phyloP scores from a whole-genome alignment of 768 basidiomycete species.

The Inosperma sp. region DNA sequence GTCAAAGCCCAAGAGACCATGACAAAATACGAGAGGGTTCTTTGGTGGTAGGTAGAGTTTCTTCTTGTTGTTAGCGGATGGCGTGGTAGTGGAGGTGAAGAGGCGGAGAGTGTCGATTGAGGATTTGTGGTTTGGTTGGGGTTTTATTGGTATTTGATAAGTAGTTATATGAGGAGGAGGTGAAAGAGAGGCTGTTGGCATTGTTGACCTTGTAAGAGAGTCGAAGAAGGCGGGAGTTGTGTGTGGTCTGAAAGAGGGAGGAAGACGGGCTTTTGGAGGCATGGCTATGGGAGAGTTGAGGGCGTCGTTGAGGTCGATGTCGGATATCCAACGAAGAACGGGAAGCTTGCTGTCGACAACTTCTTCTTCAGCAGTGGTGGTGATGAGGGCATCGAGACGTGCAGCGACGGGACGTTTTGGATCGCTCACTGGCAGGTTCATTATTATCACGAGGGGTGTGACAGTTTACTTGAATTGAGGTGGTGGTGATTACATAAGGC shows the following conservation, averaged over 20 bases:
- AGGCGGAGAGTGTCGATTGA: constrained; percentile 20
- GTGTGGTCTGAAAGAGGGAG: constrained; percentile 32
- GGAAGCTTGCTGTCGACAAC: no score
- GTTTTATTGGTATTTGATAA: constrained; percentile 8
- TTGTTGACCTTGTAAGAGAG: constrained; percentile 17
- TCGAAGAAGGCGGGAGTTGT: constrained; percentile 14
- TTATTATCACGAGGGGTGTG: not conserved
- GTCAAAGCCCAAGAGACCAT: constrained; percentile 89
- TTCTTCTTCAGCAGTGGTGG: no score
- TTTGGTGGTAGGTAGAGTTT: constrained; percentile 68
- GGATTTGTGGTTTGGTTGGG: constrained; percentile 6
- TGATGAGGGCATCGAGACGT: no score
- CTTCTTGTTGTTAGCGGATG: constrained; percentile 17
- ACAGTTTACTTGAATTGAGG: no score
- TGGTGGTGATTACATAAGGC: no score
- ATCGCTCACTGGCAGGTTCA: no score
- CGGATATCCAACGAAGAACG: no score
- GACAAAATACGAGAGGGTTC: constrained; percentile 91
- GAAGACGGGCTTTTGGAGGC: constrained; percentile 42
- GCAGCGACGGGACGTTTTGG: no score
- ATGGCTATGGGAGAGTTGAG: constrained; percentile 29
- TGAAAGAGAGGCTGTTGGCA: constrained; percentile 36
- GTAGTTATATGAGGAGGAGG: constrained; percentile 42
- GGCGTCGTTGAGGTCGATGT: constrained; percentile 19
- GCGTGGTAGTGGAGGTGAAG: constrained; percentile 13